These are phyloP conservation scores for Nigrospora oryzae DNA, from an alignment of 2,329 filamentous ascomycete species.

Conservation along the genomic window DNA sequence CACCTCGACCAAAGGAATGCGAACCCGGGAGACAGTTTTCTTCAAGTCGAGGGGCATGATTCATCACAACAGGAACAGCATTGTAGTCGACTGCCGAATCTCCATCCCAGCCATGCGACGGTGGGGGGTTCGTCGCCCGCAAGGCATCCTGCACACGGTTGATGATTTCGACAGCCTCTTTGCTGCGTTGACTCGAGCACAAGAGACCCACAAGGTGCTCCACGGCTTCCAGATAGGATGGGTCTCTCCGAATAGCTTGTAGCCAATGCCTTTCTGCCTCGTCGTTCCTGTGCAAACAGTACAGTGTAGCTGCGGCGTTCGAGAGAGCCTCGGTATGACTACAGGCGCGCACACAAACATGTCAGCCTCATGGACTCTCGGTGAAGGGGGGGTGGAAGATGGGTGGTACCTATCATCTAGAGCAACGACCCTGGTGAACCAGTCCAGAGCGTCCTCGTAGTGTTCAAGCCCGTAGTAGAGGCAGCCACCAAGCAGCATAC, in stretches of 20 bases:
- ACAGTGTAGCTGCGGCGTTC: slow-evolving; percentile 81
- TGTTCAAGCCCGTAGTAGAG: slow-evolving; percentile 83
- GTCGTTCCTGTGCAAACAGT: slow-evolving; percentile 71
- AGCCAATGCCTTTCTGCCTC: slow-evolving; percentile 86
- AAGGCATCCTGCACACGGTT: slow-evolving; percentile 73
- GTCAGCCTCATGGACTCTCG: neutral
- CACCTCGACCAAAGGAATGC: too few relatives aligned
- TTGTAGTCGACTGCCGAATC: too few relatives aligned
- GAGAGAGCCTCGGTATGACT: slow-evolving; percentile 90
- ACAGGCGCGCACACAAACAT: slow-evolving; percentile 8
- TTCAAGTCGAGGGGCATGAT: too few relatives aligned
- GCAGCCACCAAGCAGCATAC: slow-evolving; percentile 85
- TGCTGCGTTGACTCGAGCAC: slow-evolving; percentile 70
- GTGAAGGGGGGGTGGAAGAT: neutral
- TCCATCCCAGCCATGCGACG: too few relatives aligned
- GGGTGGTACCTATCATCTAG: slow-evolving; percentile 43
- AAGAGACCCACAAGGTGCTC: slow-evolving; percentile 88
- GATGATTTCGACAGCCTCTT: slow-evolving; percentile 82
- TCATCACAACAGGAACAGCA: too few relatives aligned
- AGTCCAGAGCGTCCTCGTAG: slow-evolving; percentile 67
- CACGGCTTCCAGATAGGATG: slow-evolving; percentile 87
- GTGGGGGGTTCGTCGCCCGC: slow-evolving; percentile 25
- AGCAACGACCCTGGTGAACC: slow-evolving; percentile 58
- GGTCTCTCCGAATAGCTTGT: slow-evolving; percentile 71
- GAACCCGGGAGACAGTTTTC: too few relatives aligned